Evolutionary conservation across 768 basidiomycete genomes (phyloP), one percentile per base, ranked within the genome.

Genomic region (Lactarius evosmus): DNA sequence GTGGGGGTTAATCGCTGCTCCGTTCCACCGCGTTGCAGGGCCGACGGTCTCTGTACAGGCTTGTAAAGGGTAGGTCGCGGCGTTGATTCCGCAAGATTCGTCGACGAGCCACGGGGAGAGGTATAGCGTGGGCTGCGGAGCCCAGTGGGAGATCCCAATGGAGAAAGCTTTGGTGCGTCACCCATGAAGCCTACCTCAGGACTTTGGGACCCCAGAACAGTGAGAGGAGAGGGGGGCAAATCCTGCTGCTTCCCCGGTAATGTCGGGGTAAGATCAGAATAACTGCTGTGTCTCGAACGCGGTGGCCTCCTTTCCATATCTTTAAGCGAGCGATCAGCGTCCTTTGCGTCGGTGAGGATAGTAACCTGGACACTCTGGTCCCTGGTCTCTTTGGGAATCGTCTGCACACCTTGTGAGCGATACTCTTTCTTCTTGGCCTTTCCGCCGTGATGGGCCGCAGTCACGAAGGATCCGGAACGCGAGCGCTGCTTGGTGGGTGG

Each of bases 371-470:
- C 79, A 50, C 79, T 80, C 71, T 83, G 79, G 69, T 78, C 79
- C 58, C 79, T 78, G 69, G 78, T 81, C 70, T 85, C 83, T 56
- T 78, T 79, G 44, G 77, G 73, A 63, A 79, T 75, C 57, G 91
- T 92, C 76, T 94, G 92, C 62, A 91, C 83, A 63, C 87, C 90
- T 66, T 84, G 78, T 41, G 82, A 80, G 58, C 79, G 82, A 69
- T 93, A 91, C 71, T 79, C 77, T 70, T 80, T 84, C 73, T 76
- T 82, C 62, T 78, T 76, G 61, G 75, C 76, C 52, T 73, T 69
- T 44, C 59, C 59, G n/a, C 69, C 72, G 32, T 75, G 74, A 38
- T 69, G 74, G 17, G 74, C 74, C 27, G 75, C 65, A n/a, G 71
- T 72, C n/a, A 77, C 67, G 2, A 77, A 27, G 74, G 76, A 71